Evolutionary conservation across 1,139 yeast species (phyloP), one percentile per base, ranked within the genome.

Genomic region (Candida anutae): DNA sequence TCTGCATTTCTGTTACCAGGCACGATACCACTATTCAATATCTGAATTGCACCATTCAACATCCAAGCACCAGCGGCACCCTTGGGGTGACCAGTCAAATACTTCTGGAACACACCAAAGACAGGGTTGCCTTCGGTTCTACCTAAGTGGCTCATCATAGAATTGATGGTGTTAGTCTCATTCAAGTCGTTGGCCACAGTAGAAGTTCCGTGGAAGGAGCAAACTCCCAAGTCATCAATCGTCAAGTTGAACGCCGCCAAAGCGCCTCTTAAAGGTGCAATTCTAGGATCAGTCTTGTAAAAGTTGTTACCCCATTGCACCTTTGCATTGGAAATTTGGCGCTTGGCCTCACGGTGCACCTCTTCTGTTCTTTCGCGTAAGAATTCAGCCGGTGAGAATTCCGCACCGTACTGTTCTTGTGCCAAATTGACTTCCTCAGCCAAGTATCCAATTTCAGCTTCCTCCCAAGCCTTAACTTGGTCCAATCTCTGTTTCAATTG

Each of bases 31-130:
- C 84, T 59, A 64, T 84, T 81, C 57, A 90, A 70, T 43, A 88
- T 80, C 69, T 90, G 99, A 45, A 90, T 69, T 37, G 88, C 95
- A 63, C 99, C 99, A 61, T 90, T 93, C 73, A 90, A 69, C 98
- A 93, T 90, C 98, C 98, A 90, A 38, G 99, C 97, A 73, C 97
- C 98, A 34, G 99, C 99, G 46, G 98, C 98, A 75, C 98, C 99
- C 81, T 90, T 90, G 51, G 98, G 98, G 69, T 90, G 99, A 65
- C 98, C 99, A 49, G 99, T 90, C 53, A 90, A 75, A 77, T 75
- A 90, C 65, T 90, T 90, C 65, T 90, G 99, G 94, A 90, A 88
- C 31, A 90, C 94, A 74, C 97, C 97, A 47, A 81, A 72, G 31
- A 93, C 87, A 43, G 98, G 95, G 67, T 90, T 93, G 68, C 99